phyloP scores from a whole-genome alignment of 2,329 filamentous ascomycete species.

The Pseudopyricularia javanii region DNA sequence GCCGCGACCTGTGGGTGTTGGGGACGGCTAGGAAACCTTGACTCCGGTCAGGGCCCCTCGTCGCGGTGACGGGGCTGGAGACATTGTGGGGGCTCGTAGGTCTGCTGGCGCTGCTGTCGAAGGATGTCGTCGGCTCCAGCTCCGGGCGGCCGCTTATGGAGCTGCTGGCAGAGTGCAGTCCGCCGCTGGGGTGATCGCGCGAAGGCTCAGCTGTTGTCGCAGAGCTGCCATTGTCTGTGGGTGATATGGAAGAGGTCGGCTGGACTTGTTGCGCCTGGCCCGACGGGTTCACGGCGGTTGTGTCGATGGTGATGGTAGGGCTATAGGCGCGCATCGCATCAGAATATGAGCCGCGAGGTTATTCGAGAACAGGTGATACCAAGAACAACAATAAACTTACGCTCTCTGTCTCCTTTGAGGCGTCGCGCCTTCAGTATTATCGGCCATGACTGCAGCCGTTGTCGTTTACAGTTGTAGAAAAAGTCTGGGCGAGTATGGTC shows the following conservation, averaged over 20 bases:
- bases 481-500: neutral
- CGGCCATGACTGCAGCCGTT: neutral
- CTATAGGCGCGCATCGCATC: constrained; percentile 17
- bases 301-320: constrained; percentile 43
- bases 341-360: neutral
- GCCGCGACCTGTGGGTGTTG: constrained; percentile 44
- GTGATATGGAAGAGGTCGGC: constrained; percentile 20
- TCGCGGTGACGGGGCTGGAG: constrained; percentile 41
- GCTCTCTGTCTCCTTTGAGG: constrained; percentile 1
- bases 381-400: neutral
- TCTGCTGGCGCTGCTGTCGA: constrained; percentile 53
- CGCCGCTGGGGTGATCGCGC: constrained; percentile 8
- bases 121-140: constrained; percentile 42
- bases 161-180: constrained; percentile 2
- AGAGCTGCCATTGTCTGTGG: constrained; percentile 22
- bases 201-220: constrained; percentile 23
- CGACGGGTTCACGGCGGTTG: constrained; percentile 24
- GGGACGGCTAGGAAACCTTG: constrained; percentile 55
- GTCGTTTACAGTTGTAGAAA: neutral
- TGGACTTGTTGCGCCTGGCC: constrained; percentile 9
- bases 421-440: neutral
- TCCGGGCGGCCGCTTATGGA: constrained; percentile 22
- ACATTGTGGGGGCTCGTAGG: constrained; percentile 65
- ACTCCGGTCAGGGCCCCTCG: constrained; percentile 30
- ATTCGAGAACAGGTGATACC: neutral